Evolutionary conservation across 441 rosid genomes (phyloP).

Genomic region (Capsella rubella): DNA sequence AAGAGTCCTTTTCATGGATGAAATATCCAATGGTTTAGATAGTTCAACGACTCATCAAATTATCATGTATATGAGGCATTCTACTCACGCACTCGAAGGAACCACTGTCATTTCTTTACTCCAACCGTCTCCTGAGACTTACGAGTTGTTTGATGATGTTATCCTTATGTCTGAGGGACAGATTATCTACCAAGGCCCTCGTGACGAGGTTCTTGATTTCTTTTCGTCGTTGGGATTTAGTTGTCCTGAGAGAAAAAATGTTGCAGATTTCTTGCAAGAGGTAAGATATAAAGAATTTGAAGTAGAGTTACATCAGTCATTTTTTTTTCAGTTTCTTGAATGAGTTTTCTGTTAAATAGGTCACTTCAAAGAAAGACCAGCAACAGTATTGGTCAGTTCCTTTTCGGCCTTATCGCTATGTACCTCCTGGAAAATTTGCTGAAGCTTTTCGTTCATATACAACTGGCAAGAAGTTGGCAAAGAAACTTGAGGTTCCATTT

Average conservation of each 20-base stretch:
- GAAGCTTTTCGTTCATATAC: slow-evolving; percentile 74
- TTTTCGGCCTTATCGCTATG: slow-evolving; percentile 73
- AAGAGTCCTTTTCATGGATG: slow-evolving; percentile 97
- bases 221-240: slow-evolving; percentile 79
- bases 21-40: slow-evolving; percentile 96
- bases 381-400: slow-evolving; percentile 93
- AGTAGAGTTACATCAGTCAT: neutral
- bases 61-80: slow-evolving; percentile 86
- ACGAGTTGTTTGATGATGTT: slow-evolving; percentile 87
- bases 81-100: slow-evolving; percentile 82
- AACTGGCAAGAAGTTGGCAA: slow-evolving; percentile 65
- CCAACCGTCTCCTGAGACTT: slow-evolving; percentile 97
- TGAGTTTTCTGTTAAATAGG: slow-evolving; percentile 51
- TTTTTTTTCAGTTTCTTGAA: neutral
- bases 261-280: slow-evolving; percentile 98
- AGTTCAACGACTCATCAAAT: slow-evolving; percentile 94
- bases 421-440: slow-evolving; percentile 84
- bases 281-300: slow-evolving; percentile 52
- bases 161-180: slow-evolving; percentile 93
- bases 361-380: slow-evolving; percentile 89
- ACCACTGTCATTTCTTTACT: slow-evolving; percentile 87
- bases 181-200: slow-evolving; percentile 91
- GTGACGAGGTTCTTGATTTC: slow-evolving; percentile 74
- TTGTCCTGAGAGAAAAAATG: slow-evolving; percentile 94
- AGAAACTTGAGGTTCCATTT: slow-evolving; percentile 73